Evolutionary conservation across 1,284 basidiomycete genomes (phyloP), one percentile per base, ranked within the genome.

Genomic region (Porodaedalea pini): DNA sequence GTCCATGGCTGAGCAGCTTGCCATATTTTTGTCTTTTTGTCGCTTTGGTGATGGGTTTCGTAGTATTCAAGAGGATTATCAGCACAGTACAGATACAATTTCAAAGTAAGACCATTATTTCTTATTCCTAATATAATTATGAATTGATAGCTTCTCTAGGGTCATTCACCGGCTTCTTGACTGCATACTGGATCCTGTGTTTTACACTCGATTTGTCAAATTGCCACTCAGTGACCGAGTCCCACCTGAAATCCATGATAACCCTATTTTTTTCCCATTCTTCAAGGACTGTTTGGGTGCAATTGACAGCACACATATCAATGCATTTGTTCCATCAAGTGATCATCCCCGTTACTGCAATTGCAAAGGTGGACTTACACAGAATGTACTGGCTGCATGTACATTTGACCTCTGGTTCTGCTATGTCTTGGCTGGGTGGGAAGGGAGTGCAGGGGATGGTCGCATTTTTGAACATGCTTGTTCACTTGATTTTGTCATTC

Each of bases 291-390:
- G 66, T 8, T 40, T 77, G 44, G 72, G 72, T 27, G 75, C 73
- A 25, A 67, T 78, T 23, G 75, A 78, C 66, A 72, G 74, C 0
- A 72, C 66, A 15, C 72, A 75, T 50, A 69, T 75, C 32, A 59
- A 64, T 34, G 67, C 63, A 13, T 64, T 32, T 27, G 63, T 70
- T 13, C 60, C 70, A 13, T 54, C 61, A 10, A 49, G 27, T 2
- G 66, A 69, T 2, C 58, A 62, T 1, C 61, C 66, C 23, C 57
- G 57, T 4, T 64, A 67, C 31, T 63, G 68, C 0, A 68, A 75
- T 58, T 63, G 66, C 0, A 75, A 77, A 61, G 74, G 74, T 21
- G 51, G 57, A 5, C 36, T 73, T 19, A 60, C 70, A 0, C 70
- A 73, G 53, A 77, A 76, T 61, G 66, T 67, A 36, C 66, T 76